These are phyloP conservation scores for Talaromyces verruculosus DNA, from an alignment of 2,329 filamentous ascomycete genomes.

Conservation along the genomic window DNA sequence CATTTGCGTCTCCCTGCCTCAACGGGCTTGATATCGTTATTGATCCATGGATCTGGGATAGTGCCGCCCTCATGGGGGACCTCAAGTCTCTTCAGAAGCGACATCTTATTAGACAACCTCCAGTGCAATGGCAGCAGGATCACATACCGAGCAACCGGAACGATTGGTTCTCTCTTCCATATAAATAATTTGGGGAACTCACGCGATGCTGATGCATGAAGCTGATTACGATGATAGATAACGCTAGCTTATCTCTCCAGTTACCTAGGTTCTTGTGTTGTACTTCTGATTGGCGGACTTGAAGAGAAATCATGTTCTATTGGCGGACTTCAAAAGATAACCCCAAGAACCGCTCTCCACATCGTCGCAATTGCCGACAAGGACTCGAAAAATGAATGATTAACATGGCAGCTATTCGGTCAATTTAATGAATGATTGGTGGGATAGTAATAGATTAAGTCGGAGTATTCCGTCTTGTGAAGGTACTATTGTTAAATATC, in stretches of 20 bases:
- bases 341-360: not conserved
- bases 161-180: not conserved
- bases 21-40: slow-evolving; percentile 54
- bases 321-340: slow-evolving; percentile 13
- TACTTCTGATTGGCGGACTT: slow-evolving; percentile 8
- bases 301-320: not conserved
- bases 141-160: not conserved
- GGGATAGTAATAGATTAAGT: not conserved
- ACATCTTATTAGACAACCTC: not conserved
- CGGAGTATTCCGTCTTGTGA: not conserved
- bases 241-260: not conserved
- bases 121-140: not conserved
- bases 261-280: too few relatives aligned
- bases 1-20: slow-evolving; percentile 47
- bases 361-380: not conserved
- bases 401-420: not conserved
- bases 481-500: slow-evolving; percentile 10
- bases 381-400: not conserved
- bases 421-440: slow-evolving; percentile 3
- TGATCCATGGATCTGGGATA: slow-evolving; percentile 38
- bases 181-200: not conserved
- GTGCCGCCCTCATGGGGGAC: slow-evolving; percentile 19
- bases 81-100: slow-evolving; percentile 11
- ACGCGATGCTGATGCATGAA: not conserved
- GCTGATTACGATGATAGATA: slow-evolving; percentile 12